Evolutionary conservation across 129 eudicot species (phyloP).

Genomic region (Apium graveolens): DNA sequence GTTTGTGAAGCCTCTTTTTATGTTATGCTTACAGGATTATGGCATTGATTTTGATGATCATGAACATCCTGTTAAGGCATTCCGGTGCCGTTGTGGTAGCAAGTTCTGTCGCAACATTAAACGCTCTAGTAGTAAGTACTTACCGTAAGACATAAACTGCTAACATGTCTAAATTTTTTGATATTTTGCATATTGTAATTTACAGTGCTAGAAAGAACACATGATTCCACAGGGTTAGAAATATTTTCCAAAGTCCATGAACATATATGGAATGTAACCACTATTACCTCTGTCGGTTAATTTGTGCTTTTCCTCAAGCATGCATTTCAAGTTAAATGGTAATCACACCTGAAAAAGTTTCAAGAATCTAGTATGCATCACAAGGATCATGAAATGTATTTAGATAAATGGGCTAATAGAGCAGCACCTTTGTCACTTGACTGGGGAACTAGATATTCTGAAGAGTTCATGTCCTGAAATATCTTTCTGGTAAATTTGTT

Average conservation of each 20-base stretch:
- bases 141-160: background rate
- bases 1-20: slow-evolving; percentile 11
- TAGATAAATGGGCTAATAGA: background rate
- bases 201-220: background rate
- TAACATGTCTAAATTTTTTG: background rate
- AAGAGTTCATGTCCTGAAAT: background rate
- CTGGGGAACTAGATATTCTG: background rate
- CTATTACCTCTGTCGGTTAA: background rate
- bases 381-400: background rate
- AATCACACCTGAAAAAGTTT: background rate
- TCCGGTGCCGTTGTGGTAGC: slow-evolving; percentile 82
- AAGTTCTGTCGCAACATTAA: slow-evolving; percentile 77
- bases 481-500: background rate
- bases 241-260: background rate
- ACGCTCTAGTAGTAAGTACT: slow-evolving; percentile 62
- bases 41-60: slow-evolving; percentile 91
- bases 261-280: background rate
- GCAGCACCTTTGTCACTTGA: background rate
- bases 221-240: background rate
- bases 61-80: slow-evolving; percentile 85
- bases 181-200: background rate
- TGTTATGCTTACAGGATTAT: slow-evolving; percentile 64
- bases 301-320: background rate
- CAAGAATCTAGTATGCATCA: background rate
- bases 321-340: background rate